These are phyloP conservation scores for Coniochaeta pulveracea DNA, from an alignment of 2,329 filamentous ascomycete genomes.

Conservation along the genomic window DNA sequence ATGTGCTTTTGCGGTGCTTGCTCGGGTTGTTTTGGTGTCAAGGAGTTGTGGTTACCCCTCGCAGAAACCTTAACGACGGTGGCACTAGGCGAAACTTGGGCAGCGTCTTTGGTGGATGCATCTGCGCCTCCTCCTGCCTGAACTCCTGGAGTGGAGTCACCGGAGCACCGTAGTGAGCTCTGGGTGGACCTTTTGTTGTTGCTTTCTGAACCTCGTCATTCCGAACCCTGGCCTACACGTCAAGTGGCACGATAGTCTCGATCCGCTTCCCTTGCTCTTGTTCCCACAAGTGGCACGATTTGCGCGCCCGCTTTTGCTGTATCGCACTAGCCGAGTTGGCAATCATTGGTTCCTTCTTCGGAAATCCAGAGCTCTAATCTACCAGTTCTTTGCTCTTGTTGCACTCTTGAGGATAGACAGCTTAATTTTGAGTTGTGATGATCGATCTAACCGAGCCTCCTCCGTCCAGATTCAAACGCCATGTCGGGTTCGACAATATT, in stretches of 20 bases:
- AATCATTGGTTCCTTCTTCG: too few relatives aligned
- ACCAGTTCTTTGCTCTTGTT: too few relatives aligned
- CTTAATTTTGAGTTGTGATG: too few relatives aligned
- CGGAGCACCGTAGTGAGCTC: conserved; percentile 1
- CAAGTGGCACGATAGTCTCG: conserved; percentile 1
- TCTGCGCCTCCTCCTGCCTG: conserved; percentile 1
- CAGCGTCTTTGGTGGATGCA: conserved; percentile 2
- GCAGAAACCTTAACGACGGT: too few relatives aligned
- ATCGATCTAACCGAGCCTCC: conserved; percentile 28
- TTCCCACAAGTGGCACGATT: too few relatives aligned
- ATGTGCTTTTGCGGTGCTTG: too few relatives aligned
- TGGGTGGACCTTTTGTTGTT: background rate
- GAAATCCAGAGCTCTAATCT: too few relatives aligned
- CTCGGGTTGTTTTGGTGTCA: background rate
- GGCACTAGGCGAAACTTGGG: background rate
- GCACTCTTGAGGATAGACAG: too few relatives aligned
- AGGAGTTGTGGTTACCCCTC: too few relatives aligned
- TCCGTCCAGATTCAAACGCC: conserved; percentile 40
- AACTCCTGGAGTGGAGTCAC: background rate
- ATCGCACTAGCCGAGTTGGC: too few relatives aligned
- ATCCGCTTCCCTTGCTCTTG: too few relatives aligned
- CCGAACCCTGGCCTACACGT: background rate
- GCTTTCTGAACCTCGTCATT: conserved; percentile 1
- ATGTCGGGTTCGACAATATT: conserved; percentile 51
- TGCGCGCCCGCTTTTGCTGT: too few relatives aligned